Percentiles rank a stretch among this genome's conserved stretches.
Evolutionary conservation across 805 yeast genomes (phyloP).

Genomic region (Zygosaccharomyces bailii): DNA sequence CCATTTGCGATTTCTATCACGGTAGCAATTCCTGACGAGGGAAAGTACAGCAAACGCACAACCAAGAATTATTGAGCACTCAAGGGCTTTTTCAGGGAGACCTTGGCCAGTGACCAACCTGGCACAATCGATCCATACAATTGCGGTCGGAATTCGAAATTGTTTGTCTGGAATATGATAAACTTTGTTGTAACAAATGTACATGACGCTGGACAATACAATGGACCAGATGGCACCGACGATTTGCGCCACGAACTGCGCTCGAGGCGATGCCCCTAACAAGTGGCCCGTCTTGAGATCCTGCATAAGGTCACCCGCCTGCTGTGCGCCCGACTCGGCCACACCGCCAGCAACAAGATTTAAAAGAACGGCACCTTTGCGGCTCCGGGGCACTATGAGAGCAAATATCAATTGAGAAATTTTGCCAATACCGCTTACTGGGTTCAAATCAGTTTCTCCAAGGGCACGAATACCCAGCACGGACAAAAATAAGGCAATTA

Average conservation of each 20-base stretch:
- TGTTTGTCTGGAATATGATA: constrained; percentile 80
- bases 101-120: constrained; percentile 89
- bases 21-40: constrained; percentile 55
- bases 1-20: constrained; percentile 40
- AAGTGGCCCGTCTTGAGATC: constrained; percentile 93
- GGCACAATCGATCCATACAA: constrained; percentile 96
- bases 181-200: constrained; percentile 72
- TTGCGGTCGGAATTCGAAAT: constrained; percentile 90
- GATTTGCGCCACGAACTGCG: constrained; percentile 87
- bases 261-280: constrained; percentile 86
- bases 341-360: constrained; percentile 94
- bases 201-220: constrained; percentile 73
- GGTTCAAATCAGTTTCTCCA: constrained; percentile 95
- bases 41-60: constrained; percentile 65
- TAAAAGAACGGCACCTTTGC: constrained; percentile 77
- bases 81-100: constrained; percentile 72
- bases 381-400: constrained; percentile 63
- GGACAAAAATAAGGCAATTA: constrained; percentile 74
- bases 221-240: constrained; percentile 87
- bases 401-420: constrained; percentile 88
- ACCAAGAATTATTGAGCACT: constrained; percentile 60
- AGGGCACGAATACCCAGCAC: constrained; percentile 87
- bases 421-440: constrained; percentile 95
- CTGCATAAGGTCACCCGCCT: constrained; percentile 97
- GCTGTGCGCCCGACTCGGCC: constrained; percentile 98